phyloP scores from a whole-genome alignment of 495 filamentous ascomycete species.

The Aspergillus leporis region DNA sequence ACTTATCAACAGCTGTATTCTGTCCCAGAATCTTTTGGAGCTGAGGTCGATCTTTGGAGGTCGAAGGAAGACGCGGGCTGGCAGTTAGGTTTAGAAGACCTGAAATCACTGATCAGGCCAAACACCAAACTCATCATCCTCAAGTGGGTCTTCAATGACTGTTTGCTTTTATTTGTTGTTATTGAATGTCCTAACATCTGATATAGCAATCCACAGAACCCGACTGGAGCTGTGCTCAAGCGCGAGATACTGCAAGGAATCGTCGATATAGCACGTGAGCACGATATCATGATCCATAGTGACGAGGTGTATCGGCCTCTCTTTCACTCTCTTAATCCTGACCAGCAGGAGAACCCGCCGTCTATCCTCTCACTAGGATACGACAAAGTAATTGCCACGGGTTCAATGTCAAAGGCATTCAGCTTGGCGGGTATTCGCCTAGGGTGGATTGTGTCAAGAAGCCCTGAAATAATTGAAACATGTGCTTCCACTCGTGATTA shows the following conservation, averaged over 20 bases:
- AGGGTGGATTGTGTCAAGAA: slow-evolving; percentile 72
- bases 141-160: slow-evolving; percentile 40
- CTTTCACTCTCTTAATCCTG: slow-evolving; percentile 58
- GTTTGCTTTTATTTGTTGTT: background rate
- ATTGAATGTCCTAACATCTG: background rate
- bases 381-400: slow-evolving; percentile 62
- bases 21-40: slow-evolving; percentile 70
- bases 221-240: slow-evolving; percentile 68
- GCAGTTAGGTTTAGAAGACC: slow-evolving; percentile 59
- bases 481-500: slow-evolving; percentile 66
- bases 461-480: slow-evolving; percentile 55
- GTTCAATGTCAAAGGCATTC: slow-evolving; percentile 79
- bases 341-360: slow-evolving; percentile 47
- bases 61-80: slow-evolving; percentile 61
- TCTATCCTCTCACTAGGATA: slow-evolving; percentile 70
- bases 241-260: slow-evolving; percentile 54
- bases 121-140: slow-evolving; percentile 69
- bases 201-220: slow-evolving; percentile 77
- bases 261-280: slow-evolving; percentile 56
- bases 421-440: slow-evolving; percentile 74
- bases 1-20: slow-evolving; percentile 81
- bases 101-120: slow-evolving; percentile 59
- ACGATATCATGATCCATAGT: slow-evolving; percentile 62
- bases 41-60: slow-evolving; percentile 76
- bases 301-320: slow-evolving; percentile 84